Base-by-base conservation (phyloP, 2,329 filamentous ascomycete genomes). In the Arthrobotrys sphaeroides region DNA sequence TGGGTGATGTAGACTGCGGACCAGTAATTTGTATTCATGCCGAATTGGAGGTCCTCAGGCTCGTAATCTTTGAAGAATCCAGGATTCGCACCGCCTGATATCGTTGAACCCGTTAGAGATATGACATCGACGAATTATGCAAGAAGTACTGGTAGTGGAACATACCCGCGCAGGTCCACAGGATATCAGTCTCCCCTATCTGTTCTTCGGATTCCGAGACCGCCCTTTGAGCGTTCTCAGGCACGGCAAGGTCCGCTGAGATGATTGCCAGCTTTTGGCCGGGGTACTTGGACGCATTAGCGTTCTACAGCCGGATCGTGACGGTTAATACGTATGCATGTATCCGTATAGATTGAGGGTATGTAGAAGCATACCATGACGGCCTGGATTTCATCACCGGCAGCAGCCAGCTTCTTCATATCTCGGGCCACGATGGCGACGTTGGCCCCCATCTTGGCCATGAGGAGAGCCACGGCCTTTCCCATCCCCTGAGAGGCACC, bases 401-500 rank as follows among this genome's bases (percentile, higher is more conserved):
- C 90, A 38, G 85, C 85, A 78, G 92, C 85, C 22, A 99, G 91
- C 82, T 94, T 96, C 70, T 84, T 84, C 10, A 88, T 85, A 78
- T 90, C 92, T 65, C 95, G 91, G 12, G 94, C 90, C 59, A 97
- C 90, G 78, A 98, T 89, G 77, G 96, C 88, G 66, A 99, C 82
- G 82, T 93, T 92, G 73, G 95, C 94, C 51, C 95, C 95, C 82
- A 93, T 94, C 57, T 87, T 85, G 1, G 94, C 87, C 47, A 99
- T 88, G 78, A 93, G 86, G 60, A 88, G 86, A 3, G 90, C 93
- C 18, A 90, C 88, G 60, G 89, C 88, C 79, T 90, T 89, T 73
- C 95, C 95, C 90, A 97, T 92, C 70, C 95, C 95, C 81, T 97
- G 92, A 0, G 95, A 97, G 31, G 90, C 93, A 51, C 95, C 95